A percentile compares a stretch with the other conserved stretches of the same genome.
These are phyloP conservation scores for Thermothelomyces thermophilus DNA, from an alignment of 2,329 filamentous ascomycete genomes.

Conservation along the genomic window DNA sequence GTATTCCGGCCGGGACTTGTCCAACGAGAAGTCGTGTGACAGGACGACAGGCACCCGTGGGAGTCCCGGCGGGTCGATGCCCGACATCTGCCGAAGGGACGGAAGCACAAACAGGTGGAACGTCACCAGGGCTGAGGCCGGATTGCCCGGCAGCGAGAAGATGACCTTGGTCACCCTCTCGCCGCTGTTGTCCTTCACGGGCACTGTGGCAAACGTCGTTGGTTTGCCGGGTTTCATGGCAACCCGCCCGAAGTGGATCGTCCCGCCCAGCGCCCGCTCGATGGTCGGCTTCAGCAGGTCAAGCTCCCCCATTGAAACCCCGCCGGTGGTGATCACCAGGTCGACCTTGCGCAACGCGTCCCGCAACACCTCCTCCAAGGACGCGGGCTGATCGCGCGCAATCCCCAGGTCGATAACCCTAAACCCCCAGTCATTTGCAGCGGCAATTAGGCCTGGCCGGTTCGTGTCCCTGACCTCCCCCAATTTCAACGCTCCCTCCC, in stretches of 20 bases:
- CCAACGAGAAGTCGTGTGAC: constrained; percentile 65
- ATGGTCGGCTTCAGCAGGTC: constrained; percentile 95
- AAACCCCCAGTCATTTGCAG: constrained; percentile 67
- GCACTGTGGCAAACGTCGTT: constrained; percentile 89
- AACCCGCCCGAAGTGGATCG: constrained; percentile 92
- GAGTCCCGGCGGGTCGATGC: constrained; percentile 61
- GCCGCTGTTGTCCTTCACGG: constrained; percentile 54
- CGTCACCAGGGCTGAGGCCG: constrained; percentile 85
- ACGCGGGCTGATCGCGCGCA: constrained; percentile 63
- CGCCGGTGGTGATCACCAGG: constrained; percentile 83
- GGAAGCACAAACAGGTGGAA: constrained; percentile 93
- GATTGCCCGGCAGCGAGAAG: constrained; percentile 90
- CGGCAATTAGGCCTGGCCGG: constrained; percentile 76
- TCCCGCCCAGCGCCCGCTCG: constrained; percentile 80
- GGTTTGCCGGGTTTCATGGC: constrained; percentile 98
- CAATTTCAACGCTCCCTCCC: constrained; percentile 54
- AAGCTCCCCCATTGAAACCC: constrained; percentile 95
- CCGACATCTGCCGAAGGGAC: constrained; percentile 69
- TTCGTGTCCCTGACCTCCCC: constrained; percentile 95
- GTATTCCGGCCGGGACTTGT: constrained; percentile 76
- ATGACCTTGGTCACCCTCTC: constrained; percentile 61
- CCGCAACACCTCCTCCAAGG: constrained; percentile 71
- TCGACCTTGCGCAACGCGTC: constrained; percentile 68
- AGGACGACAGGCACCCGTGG: constrained; percentile 65
- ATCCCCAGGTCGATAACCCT: constrained; percentile 81